Percentiles rank a stretch among this genome's conserved stretches.
Evolutionary conservation across 129 eudicot genomes (phyloP).

Genomic region (Calendula officinalis): DNA sequence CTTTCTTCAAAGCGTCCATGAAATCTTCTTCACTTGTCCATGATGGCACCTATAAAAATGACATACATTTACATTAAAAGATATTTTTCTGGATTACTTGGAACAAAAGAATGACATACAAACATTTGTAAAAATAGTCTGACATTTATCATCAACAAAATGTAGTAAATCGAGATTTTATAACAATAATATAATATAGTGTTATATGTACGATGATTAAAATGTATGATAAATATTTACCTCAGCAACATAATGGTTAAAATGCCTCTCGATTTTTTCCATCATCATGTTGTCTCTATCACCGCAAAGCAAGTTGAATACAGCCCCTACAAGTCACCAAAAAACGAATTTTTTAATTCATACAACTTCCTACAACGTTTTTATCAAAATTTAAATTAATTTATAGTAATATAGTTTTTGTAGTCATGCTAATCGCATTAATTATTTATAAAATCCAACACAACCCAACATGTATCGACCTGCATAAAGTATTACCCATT

Average conservation of each 20-base stretch:
- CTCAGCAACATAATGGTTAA: conserved; percentile 52
- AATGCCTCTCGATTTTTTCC: conserved; percentile 71
- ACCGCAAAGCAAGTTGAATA: conserved; percentile 61
- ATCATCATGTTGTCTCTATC: conserved; percentile 55
- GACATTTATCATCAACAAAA: background rate
- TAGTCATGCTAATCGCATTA: background rate
- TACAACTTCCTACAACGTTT: background rate
- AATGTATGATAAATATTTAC: conserved; percentile 32
- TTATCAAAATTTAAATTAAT: background rate
- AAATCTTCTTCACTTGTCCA: conserved; percentile 58
- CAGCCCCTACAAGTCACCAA: conserved; percentile 47
- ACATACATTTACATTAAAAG: background rate
- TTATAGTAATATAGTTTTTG: background rate
- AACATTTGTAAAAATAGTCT: too few species aligned
- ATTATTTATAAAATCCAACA: background rate
- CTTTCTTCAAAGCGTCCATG: conserved; percentile 59
- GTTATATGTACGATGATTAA: background rate
- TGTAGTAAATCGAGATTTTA: too few species aligned
- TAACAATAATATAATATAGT: too few species aligned
- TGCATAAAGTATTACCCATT: background rate
- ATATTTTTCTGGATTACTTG: too few species aligned
- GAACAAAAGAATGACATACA: too few species aligned
- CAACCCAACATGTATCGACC: background rate
- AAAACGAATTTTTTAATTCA: background rate
- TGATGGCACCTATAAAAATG: conserved; percentile 56